A percentile compares a stretch with the other conserved stretches of the same genome.
Conservation (phyloP, 805 yeast genomes). For the Candida tammaniensis region DNA sequence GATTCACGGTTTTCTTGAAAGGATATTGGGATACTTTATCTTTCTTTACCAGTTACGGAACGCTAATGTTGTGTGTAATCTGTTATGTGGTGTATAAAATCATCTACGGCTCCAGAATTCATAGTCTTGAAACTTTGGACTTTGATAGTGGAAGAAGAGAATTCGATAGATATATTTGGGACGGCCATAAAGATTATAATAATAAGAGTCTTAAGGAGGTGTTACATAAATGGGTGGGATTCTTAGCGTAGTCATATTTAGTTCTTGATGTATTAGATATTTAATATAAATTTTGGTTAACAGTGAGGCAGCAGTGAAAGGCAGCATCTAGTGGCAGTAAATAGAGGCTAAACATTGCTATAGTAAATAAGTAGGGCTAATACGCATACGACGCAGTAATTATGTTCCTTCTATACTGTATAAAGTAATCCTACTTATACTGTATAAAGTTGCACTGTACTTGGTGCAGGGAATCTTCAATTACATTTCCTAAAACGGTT, state of each 20-base stretch:
- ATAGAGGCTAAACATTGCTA: too few species aligned
- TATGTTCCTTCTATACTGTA: too few species aligned
- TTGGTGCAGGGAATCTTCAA: too few species aligned
- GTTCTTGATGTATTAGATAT: background rate
- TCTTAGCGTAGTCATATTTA: conserved; percentile 24
- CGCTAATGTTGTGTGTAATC: conserved; percentile 49
- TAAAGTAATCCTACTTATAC: too few species aligned
- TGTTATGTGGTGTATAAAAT: conserved; percentile 56
- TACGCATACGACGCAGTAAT: too few species aligned
- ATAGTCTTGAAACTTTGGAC: conserved; percentile 70
- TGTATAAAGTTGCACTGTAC: too few species aligned
- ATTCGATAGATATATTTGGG: conserved; percentile 78
- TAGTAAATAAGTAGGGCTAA: too few species aligned
- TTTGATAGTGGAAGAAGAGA: conserved; percentile 83
- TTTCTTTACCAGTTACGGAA: conserved; percentile 65
- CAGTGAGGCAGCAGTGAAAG: background rate
- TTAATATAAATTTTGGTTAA: too few species aligned
- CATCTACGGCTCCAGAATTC: conserved; percentile 60
- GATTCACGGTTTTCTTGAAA: conserved; percentile 57
- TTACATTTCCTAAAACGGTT: conserved; percentile 12
- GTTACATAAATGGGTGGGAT: conserved; percentile 28
- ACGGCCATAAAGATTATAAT: conserved; percentile 56
- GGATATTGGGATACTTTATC: conserved; percentile 59
- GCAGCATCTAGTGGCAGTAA: background rate
- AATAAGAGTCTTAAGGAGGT: conserved; percentile 30